Evolutionary conservation across 192 early-diverging fungal genomes (phyloP), one percentile per base, ranked within the genome.

Genomic region (Rhizophagus sp.): DNA sequence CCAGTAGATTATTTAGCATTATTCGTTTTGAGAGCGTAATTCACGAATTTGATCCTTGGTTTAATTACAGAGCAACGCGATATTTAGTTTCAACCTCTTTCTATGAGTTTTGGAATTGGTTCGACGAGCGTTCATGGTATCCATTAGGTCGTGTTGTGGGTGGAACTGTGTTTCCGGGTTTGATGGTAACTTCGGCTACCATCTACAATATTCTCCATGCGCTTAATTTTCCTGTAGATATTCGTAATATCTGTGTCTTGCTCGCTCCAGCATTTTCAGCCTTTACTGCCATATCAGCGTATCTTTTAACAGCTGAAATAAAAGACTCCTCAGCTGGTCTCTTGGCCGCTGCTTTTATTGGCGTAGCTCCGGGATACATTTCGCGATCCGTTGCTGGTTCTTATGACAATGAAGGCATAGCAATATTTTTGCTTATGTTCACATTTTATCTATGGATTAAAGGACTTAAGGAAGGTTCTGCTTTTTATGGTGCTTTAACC

Each of bases 21-120:
- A 90, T 99, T 75, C 94, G 97, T 27, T 99, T 96, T 83, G 98
- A 99, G 85, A 95, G 93, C 77, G 94, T 99, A 75, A 99, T 99
- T 86, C 98, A 99, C 89, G 98, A 99, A 85, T 99, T 99, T 84
- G 98, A 99, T 84, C 98, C 98, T 39, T 99, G 95, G 96, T 98
- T 98, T 89, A 99, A 98, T 89, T 98, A 98, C 87, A 92, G 98
- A 81, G 94, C 97, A 39, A 99, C 98, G 19, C 89, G 90, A 78
- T 91, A 95, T 82, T 88, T 99, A 9, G 97, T 97, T 33, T 90
- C 96, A 80, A 90, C 96, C 75, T 97, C 97, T 12, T 96, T 95
- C 79, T 98, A 98, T 85, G 95, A 98, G 75, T 99, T 99, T 83
- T 96, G 96, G 92, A 99, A 99, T 88, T 99, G 98, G 98, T 99